Evolutionary conservation across 768 basidiomycete species (phyloP).

Genomic region (Hebeloma cylindrosporum): DNA sequence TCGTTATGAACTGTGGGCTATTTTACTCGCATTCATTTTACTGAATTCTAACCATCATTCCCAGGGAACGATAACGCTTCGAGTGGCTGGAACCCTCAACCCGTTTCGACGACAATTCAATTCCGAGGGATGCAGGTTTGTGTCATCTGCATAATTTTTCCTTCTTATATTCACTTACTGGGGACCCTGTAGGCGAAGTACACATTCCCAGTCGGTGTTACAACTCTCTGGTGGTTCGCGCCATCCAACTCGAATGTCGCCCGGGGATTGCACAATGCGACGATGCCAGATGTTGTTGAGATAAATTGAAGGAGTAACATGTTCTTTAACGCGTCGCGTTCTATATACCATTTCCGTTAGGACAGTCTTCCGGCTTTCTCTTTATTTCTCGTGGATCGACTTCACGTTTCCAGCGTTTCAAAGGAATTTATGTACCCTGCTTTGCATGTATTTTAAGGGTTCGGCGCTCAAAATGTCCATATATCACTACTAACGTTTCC

Average conservation of each 20-base stretch:
- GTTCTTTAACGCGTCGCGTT: too few relatives aligned
- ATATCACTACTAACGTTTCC: too few relatives aligned
- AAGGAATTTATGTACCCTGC: too few relatives aligned
- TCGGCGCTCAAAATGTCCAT: too few relatives aligned
- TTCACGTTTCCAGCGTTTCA: too few relatives aligned
- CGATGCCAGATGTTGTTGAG: too few relatives aligned
- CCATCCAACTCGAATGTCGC: slow-evolving; percentile 13
- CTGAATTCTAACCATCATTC: not conserved
- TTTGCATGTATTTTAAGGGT: too few relatives aligned
- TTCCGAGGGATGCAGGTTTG: slow-evolving; percentile 61
- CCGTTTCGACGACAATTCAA: slow-evolving; percentile 59
- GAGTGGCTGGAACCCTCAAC: slow-evolving; percentile 54
- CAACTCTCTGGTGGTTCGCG: slow-evolving; percentile 54
- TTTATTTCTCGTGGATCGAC: too few relatives aligned
- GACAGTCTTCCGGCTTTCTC: too few relatives aligned
- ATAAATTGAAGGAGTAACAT: too few relatives aligned
- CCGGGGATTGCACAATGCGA: not conserved
- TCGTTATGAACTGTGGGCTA: slow-evolving; percentile 67
- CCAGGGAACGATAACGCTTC: slow-evolving; percentile 50
- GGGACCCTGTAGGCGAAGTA: slow-evolving; percentile 50
- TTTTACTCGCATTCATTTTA: not conserved
- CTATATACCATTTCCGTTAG: too few relatives aligned
- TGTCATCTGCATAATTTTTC: not conserved
- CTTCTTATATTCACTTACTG: not conserved
- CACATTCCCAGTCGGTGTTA: slow-evolving; percentile 78